Conservation (phyloP, 1,284 basidiomycete genomes). For the Pseudozyma flocculosa region DNA sequence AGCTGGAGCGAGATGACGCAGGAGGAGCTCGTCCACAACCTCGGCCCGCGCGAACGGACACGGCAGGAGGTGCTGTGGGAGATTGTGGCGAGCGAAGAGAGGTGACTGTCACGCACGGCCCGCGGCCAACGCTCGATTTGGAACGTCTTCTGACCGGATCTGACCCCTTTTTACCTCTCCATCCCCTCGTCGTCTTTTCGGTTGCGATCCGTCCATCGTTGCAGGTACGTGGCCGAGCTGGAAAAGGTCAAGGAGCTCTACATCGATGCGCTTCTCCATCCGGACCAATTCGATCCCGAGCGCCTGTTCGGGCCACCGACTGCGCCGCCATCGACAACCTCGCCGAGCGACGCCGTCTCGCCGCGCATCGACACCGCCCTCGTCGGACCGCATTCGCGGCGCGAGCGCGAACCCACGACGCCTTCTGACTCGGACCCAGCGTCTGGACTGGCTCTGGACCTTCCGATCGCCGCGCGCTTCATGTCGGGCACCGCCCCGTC, state of each 20-base stretch:
- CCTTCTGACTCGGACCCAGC: too few relatives aligned
- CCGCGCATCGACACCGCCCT: not conserved
- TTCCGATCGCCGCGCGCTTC: slow-evolving; percentile 46
- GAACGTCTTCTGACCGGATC: too few relatives aligned
- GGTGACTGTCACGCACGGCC: slow-evolving; percentile 64
- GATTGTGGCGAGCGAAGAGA: slow-evolving; percentile 93
- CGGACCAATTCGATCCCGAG: slow-evolving; percentile 20
- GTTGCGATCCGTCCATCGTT: not conserved
- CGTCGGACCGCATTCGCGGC: not conserved
- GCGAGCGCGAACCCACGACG: too few relatives aligned
- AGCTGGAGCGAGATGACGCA: slow-evolving; percentile 96
- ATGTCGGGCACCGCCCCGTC: slow-evolving; percentile 18
- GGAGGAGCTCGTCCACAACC: slow-evolving; percentile 87
- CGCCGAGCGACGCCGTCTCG: not conserved
- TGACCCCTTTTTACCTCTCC: too few relatives aligned
- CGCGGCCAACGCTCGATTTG: too few relatives aligned
- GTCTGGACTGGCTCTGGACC: slow-evolving; percentile 7
- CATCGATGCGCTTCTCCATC: slow-evolving; percentile 84
- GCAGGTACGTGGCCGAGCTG: slow-evolving; percentile 88
- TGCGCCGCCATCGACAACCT: too few relatives aligned
- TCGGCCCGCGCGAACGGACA: slow-evolving; percentile 88
- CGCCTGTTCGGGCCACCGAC: slow-evolving; percentile 12
- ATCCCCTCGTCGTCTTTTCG: too few relatives aligned
- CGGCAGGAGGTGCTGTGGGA: slow-evolving; percentile 97
- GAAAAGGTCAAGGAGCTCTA: slow-evolving; percentile 89